Percentiles rank a stretch among this genome's conserved stretches.
Conservation (phyloP, 805 yeast species). For the Sugiyamaella chiloensis region DNA sequence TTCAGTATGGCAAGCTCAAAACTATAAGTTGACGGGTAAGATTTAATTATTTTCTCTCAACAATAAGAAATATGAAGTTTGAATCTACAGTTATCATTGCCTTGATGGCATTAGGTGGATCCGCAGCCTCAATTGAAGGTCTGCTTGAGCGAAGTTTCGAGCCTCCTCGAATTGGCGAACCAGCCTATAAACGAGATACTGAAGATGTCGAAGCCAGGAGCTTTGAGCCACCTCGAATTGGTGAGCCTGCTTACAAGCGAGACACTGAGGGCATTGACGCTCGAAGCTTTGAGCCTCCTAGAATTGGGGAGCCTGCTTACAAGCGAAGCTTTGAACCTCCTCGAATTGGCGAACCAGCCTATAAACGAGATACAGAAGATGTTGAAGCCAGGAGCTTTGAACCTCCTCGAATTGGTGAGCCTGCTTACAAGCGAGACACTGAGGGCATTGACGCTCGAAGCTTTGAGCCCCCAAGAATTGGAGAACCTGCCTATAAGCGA, state of each 20-base stretch:
- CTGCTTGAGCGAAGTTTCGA: background rate
- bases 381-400: slow-evolving; percentile 8
- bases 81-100: background rate
- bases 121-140: background rate
- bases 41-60: no score
- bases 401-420: slow-evolving; percentile 6
- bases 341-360: slow-evolving; percentile 10
- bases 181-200: slow-evolving; percentile 6
- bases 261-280: slow-evolving; percentile 10
- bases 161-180: slow-evolving; percentile 9
- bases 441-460: slow-evolving; percentile 11
- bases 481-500: slow-evolving; percentile 8
- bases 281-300: slow-evolving; percentile 2
- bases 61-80: no score
- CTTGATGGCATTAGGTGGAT: background rate
- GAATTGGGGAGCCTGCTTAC: slow-evolving; percentile 10
- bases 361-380: slow-evolving; percentile 9
- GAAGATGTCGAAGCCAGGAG: slow-evolving; percentile 6
- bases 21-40: no score
- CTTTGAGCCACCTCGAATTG: slow-evolving; percentile 4
- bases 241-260: slow-evolving; percentile 11
- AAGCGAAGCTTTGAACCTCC: slow-evolving; percentile 7
- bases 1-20: no score
- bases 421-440: slow-evolving; percentile 6
- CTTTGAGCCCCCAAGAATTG: slow-evolving; percentile 1